Conservation (phyloP, 139 green algal species). For the Haematococcus sp. region DNA sequence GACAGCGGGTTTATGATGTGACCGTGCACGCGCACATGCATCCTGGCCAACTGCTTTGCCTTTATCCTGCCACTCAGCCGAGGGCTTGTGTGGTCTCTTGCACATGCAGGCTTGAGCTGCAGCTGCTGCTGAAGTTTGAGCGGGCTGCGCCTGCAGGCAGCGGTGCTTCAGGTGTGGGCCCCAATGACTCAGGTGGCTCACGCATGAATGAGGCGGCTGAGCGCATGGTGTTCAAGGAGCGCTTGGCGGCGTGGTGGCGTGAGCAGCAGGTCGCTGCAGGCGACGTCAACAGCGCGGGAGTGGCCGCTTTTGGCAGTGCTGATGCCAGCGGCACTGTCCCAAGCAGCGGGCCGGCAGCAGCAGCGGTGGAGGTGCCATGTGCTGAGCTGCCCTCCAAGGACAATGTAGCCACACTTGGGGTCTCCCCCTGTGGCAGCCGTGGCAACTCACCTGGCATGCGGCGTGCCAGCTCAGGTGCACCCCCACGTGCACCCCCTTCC, state of each 20-base stretch:
- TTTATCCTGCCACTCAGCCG: background rate
- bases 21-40: too few species aligned
- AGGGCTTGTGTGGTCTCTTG: too few species aligned
- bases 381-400: slow-evolving; percentile 4
- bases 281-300: background rate
- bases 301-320: too few species aligned
- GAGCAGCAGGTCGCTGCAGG: background rate
- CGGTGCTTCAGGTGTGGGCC: background rate
- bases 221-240: background rate
- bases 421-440: too few species aligned
- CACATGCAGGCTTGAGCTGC: slow-evolving; percentile 14
- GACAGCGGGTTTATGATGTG: too few species aligned
- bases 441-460: too few species aligned
- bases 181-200: slow-evolving; percentile 2
- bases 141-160: background rate
- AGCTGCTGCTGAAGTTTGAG: slow-evolving; percentile 28
- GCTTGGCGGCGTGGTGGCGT: background rate
- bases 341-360: too few species aligned
- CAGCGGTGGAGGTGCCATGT: background rate
- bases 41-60: background rate
- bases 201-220: slow-evolving; percentile 6
- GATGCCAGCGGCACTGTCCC: too few species aligned
- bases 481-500: too few species aligned
- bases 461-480: too few species aligned
- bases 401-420: too few species aligned